Evolutionary conservation across 768 basidiomycete species (phyloP).

Genomic region (Mycena floridula): DNA sequence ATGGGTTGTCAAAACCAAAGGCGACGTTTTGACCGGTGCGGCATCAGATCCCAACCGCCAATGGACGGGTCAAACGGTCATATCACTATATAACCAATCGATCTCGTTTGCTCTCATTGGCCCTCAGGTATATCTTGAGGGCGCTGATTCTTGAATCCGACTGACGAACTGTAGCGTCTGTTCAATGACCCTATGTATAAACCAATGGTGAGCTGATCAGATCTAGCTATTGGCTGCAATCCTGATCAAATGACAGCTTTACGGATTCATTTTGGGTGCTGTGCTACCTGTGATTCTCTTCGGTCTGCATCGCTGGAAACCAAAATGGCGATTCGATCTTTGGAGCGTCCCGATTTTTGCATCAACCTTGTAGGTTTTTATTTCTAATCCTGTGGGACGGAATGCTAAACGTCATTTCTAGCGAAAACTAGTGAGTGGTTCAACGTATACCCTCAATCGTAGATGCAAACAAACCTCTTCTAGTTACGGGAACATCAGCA

Average conservation of each 20-base stretch:
- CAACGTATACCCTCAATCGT: too few relatives aligned
- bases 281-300: conserved; percentile 14
- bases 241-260: conserved; percentile 9
- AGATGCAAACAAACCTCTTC: background rate
- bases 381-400: too few relatives aligned
- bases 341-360: conserved; percentile 17
- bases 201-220: conserved; percentile 9
- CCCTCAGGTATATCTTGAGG: too few relatives aligned
- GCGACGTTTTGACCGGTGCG: conserved; percentile 11
- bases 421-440: conserved; percentile 1
- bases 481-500: conserved; percentile 17
- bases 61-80: conserved; percentile 21
- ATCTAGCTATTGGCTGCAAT: background rate
- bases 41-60: conserved; percentile 17
- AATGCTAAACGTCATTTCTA: too few relatives aligned
- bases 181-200: conserved; percentile 16
- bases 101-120: conserved; percentile 19
- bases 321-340: conserved; percentile 14
- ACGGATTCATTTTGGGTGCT: conserved; percentile 18
- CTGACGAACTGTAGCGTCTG: too few relatives aligned
- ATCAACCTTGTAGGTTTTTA: conserved; percentile 7
- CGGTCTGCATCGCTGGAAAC: conserved; percentile 14
- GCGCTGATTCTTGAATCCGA: too few relatives aligned
- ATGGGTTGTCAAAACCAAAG: conserved; percentile 18
- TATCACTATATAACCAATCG: conserved; percentile 19